A percentile compares a stretch with the other conserved stretches of the same genome.
Conservation (phyloP, 176 grass and related monocot species). For the Canna indica region DNA sequence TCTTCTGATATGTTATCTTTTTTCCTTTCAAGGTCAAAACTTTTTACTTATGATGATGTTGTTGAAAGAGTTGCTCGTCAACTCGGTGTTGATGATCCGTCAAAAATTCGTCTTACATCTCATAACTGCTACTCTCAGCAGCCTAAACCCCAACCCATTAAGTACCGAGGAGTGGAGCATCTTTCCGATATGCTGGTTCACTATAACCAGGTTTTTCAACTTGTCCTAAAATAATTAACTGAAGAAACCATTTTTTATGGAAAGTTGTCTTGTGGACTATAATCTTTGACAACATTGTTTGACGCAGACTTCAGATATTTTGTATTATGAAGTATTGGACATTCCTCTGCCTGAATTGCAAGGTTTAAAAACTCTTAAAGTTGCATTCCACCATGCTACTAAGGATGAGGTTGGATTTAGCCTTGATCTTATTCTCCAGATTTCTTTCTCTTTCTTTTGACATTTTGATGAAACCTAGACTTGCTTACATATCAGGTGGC, state of each 20-base stretch:
- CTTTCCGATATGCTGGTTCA: constrained; percentile 89
- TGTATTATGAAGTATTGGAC: constrained; percentile 97
- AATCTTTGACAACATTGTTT: constrained; percentile 12
- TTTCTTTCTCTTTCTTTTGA: neutral
- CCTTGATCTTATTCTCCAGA: constrained; percentile 14
- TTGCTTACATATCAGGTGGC: constrained; percentile 33
- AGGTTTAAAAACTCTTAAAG: constrained; percentile 89
- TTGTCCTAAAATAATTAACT: neutral
- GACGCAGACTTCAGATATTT: constrained; percentile 89
- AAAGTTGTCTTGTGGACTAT: neutral
- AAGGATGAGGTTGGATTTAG: constrained; percentile 73
- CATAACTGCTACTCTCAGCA: constrained; percentile 99
- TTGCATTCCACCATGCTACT: constrained; percentile 80
- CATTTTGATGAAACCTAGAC: constrained; percentile 6
- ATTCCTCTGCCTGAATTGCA: constrained; percentile 97
- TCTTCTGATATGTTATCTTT: constrained; percentile 9
- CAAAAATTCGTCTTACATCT: constrained; percentile 95
- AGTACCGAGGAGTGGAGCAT: constrained; percentile 76
- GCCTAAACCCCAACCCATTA: constrained; percentile 98
- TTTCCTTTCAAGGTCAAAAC: constrained; percentile 66
- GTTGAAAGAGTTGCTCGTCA: constrained; percentile 89
- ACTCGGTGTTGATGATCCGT: constrained; percentile 74
- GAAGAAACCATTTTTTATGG: neutral
- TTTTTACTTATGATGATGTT: constrained; percentile 84
- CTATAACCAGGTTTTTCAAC: constrained; percentile 75